Evolutionary conservation across 495 filamentous ascomycete species (phyloP).

Genomic region (Xylaria flabelliformis): DNA sequence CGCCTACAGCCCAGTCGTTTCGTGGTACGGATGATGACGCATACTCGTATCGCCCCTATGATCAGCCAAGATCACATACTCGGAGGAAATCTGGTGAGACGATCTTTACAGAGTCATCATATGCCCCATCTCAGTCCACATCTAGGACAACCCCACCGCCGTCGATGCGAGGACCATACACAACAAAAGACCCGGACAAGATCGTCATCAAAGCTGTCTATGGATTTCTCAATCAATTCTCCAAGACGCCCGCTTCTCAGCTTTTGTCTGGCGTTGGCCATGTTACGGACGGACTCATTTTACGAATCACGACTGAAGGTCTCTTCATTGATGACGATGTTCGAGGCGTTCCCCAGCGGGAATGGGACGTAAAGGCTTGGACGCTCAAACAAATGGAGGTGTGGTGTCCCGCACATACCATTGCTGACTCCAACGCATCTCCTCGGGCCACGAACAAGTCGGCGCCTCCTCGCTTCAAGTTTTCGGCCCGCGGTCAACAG

Average conservation of each 20-base stretch:
- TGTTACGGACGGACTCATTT: conserved; percentile 82
- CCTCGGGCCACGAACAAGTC: conserved; percentile 50
- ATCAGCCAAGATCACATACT: conserved; percentile 65
- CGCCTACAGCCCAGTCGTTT: conserved; percentile 66
- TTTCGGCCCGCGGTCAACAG: conserved; percentile 47
- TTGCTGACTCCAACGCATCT: conserved; percentile 35
- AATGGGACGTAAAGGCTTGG: conserved; percentile 99
- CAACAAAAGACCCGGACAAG: conserved; percentile 89
- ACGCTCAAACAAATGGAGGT: conserved; percentile 91
- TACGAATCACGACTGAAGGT: conserved; percentile 85
- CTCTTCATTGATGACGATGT: conserved; percentile 97
- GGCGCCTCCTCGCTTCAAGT: conserved; percentile 36
- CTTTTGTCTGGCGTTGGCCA: conserved; percentile 73
- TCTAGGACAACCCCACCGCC: conserved; percentile 86
- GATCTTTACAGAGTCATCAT: conserved; percentile 82
- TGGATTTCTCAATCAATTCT: conserved; percentile 82
- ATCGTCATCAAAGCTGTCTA: conserved; percentile 93
- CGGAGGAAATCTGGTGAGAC: conserved; percentile 67
- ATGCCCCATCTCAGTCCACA: conserved; percentile 79
- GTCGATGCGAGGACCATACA: conserved; percentile 74
- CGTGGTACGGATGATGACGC: conserved; percentile 67
- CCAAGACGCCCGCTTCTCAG: conserved; percentile 79
- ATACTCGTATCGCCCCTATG: conserved; percentile 85
- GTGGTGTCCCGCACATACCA: conserved; percentile 70
- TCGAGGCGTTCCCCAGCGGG: conserved; percentile 81